phyloP scores from a whole-genome alignment of 352 stramenopile species.

The Pythium insidiosum region DNA sequence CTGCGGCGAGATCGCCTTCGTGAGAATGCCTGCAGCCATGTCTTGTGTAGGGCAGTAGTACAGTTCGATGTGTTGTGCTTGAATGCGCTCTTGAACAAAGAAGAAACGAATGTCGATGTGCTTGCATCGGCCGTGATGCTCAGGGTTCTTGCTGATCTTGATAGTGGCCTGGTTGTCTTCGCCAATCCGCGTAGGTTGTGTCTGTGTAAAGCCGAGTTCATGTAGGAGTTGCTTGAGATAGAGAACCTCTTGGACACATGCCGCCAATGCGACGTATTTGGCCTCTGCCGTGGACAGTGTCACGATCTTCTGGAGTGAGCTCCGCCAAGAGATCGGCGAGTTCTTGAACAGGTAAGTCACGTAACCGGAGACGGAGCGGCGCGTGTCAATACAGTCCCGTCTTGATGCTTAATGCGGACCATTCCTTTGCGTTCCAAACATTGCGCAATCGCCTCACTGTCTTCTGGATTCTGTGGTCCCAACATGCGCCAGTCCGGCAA shows the following conservation, averaged over 20 bases:
- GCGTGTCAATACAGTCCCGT: neutral
- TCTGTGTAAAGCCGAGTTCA: neutral
- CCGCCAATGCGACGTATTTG: constrained; percentile 3
- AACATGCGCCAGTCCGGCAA: too few species aligned
- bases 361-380: constrained; percentile 1
- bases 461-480: too few species aligned
- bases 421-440: too few species aligned
- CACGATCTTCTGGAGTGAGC: constrained; percentile 2
- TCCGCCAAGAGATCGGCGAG: constrained; percentile 1
- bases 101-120: constrained; percentile 6
- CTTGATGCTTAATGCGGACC: too few species aligned
- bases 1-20: too few species aligned
- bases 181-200: neutral
- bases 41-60: constrained; percentile 1
- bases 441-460: too few species aligned
- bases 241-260: constrained; percentile 3
- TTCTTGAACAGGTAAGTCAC: constrained; percentile 3
- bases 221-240: neutral
- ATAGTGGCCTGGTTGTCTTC: constrained; percentile 6
- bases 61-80: neutral
- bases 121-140: constrained; percentile 6
- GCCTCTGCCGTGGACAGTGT: constrained; percentile 4
- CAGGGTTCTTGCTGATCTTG: neutral
- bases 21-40: neutral
- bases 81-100: neutral